Conservation (phyloP, 345 rosid species). For the Litchi chinensis region DNA sequence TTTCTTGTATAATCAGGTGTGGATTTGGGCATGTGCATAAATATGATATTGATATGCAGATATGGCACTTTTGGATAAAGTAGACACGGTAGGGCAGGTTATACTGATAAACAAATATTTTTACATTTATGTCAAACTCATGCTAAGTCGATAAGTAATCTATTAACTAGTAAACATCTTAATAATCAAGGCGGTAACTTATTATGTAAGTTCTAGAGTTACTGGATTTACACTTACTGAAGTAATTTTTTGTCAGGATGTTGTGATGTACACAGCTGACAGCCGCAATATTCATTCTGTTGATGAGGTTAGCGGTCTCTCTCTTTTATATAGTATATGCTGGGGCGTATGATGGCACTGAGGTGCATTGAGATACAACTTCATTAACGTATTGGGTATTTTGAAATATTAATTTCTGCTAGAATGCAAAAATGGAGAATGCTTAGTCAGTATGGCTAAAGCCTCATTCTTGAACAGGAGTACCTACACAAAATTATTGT, state of each 20-base stretch:
- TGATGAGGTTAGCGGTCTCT: slow-evolving; percentile 64
- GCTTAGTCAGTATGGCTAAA: not conserved
- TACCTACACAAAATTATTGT: not conserved
- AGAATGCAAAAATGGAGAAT: not conserved
- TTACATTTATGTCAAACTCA: not conserved
- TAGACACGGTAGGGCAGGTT: not conserved
- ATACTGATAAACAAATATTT: not conserved
- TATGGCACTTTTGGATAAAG: not conserved
- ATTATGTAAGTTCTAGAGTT: not conserved
- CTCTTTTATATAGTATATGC: not conserved
- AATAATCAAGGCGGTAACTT: not conserved
- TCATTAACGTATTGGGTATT: not conserved
- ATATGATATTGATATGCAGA: not conserved
- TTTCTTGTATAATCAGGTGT: not conserved
- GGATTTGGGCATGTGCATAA: not conserved
- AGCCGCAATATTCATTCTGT: slow-evolving; percentile 78
- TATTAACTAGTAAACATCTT: not conserved
- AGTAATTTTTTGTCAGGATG: slow-evolving; percentile 55
- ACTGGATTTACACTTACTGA: slow-evolving; percentile 1
- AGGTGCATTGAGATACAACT: not conserved
- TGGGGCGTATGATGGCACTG: not conserved
- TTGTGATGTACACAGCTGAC: slow-evolving; percentile 89
- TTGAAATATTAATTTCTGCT: not conserved
- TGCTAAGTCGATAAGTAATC: not conserved
- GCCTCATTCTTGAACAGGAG: slow-evolving; percentile 9